Evolutionary conservation across 176 grass and related monocot genomes (phyloP).

Genomic region (Dactylis glomerata): DNA sequence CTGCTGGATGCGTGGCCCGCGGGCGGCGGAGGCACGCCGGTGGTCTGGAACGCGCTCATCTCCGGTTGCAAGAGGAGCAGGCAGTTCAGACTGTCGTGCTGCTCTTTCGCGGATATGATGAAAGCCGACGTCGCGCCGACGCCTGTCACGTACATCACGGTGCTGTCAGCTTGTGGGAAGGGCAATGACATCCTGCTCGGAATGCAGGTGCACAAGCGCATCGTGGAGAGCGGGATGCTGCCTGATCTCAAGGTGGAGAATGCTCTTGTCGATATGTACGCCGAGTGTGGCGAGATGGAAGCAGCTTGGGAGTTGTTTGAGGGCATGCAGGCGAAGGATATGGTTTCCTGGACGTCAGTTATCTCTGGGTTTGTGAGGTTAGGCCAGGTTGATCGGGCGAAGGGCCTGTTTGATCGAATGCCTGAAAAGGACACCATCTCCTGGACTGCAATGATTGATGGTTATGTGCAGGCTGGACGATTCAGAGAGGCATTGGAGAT

Average conservation of each 20-base stretch:
- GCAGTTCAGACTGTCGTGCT: slow-evolving; percentile 36
- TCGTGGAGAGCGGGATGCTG: slow-evolving; percentile 19
- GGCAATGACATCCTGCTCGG: slow-evolving; percentile 42
- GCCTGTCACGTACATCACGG: slow-evolving; percentile 44
- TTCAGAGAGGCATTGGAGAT: slow-evolving; percentile 67
- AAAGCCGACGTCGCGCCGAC: slow-evolving; percentile 27
- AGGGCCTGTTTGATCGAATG: slow-evolving; percentile 57
- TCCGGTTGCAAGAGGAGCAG: slow-evolving; percentile 40
- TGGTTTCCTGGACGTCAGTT: slow-evolving; percentile 67
- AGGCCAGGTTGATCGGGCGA: slow-evolving; percentile 45
- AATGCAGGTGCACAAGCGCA: slow-evolving; percentile 46
- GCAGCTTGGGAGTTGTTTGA: slow-evolving; percentile 48
- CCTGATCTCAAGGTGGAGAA: slow-evolving; percentile 58
- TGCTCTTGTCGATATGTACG: slow-evolving; percentile 61
- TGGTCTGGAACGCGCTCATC: slow-evolving; percentile 68
- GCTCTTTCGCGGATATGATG: slow-evolving; percentile 46
- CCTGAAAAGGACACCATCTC: slow-evolving; percentile 51
- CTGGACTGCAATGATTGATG: slow-evolving; percentile 72
- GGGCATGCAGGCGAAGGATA: slow-evolving; percentile 32
- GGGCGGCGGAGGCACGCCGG: slow-evolving; percentile 1
- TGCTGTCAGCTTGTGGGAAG: slow-evolving; percentile 56
- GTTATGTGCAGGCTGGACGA: slow-evolving; percentile 33
- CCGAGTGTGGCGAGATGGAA: slow-evolving; percentile 51
- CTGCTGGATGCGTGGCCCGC: slow-evolving; percentile 34
- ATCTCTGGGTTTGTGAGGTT: slow-evolving; percentile 39